These are phyloP conservation scores for Rubus parviflorus DNA, from an alignment of 306 rosid genomes.

Conservation along the genomic window DNA sequence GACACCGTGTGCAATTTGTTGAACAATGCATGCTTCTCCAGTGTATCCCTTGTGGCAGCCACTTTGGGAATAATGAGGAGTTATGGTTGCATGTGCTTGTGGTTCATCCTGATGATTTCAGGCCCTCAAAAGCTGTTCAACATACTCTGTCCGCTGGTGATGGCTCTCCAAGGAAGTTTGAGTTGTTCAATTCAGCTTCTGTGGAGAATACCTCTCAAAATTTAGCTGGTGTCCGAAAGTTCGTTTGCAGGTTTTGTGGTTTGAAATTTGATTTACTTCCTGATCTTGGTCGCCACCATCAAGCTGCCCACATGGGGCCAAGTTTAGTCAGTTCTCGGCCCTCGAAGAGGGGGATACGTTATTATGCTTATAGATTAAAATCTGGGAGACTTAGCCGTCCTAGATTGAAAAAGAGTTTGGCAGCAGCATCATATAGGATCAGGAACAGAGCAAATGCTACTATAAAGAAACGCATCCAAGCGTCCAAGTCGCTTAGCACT, in stretches of 20 bases:
- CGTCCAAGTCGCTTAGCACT: slow-evolving; percentile 53
- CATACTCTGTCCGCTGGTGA: slow-evolving; percentile 47
- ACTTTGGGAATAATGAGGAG: slow-evolving; percentile 80
- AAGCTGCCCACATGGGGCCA: slow-evolving; percentile 97
- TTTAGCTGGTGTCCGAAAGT: slow-evolving; percentile 57
- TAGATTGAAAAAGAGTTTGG: slow-evolving; percentile 65
- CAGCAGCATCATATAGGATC: slow-evolving; percentile 75
- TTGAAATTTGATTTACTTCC: slow-evolving; percentile 95
- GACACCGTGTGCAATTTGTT: slow-evolving; percentile 89
- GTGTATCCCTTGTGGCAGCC: slow-evolving; percentile 94
- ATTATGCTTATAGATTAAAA: slow-evolving; percentile 79
- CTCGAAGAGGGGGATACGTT: slow-evolving; percentile 78
- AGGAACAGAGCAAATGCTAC: slow-evolving; percentile 76
- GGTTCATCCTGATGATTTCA: slow-evolving; percentile 67
- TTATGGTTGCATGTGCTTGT: slow-evolving; percentile 89
- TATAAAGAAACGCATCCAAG: slow-evolving; percentile 72
- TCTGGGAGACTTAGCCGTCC: slow-evolving; percentile 97
- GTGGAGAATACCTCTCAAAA: slow-evolving; percentile 58
- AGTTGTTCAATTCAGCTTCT: slow-evolving; percentile 47
- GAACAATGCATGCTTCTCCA: slow-evolving; percentile 98
- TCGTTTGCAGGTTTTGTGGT: slow-evolving; percentile 91
- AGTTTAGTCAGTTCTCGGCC: slow-evolving; percentile 63
- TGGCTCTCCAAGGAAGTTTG: slow-evolving; percentile 57
- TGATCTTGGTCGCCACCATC: slow-evolving; percentile 98
- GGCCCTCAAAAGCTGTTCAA: slow-evolving; percentile 54